A percentile compares a stretch with the other conserved stretches of the same genome.
Conservation (phyloP, 495 filamentous ascomycete genomes). For the Astrothelium subdiscretum region DNA sequence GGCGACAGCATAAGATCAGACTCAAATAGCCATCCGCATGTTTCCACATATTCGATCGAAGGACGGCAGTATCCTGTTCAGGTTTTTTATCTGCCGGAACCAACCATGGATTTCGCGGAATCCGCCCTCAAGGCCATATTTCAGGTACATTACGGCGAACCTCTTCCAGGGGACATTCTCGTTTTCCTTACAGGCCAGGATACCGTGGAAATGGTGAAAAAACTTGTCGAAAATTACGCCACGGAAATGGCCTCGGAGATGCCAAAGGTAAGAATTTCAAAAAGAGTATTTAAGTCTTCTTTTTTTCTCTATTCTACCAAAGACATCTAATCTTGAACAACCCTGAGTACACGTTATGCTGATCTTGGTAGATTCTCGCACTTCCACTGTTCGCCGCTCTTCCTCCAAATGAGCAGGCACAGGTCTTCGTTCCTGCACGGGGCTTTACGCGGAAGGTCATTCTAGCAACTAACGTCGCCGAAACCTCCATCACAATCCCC, state of each 20-base stretch:
- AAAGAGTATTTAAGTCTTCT: too few species aligned
- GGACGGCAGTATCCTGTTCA: conserved; percentile 84
- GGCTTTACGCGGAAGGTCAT: conserved; percentile 76
- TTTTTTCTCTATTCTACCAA: too few species aligned
- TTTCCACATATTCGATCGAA: conserved; percentile 60
- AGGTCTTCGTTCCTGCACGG: conserved; percentile 68
- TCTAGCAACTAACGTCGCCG: conserved; percentile 91
- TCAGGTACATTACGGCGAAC: conserved; percentile 76
- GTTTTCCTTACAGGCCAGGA: conserved; percentile 93
- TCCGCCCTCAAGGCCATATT: conserved; percentile 73
- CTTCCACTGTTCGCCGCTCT: conserved; percentile 66
- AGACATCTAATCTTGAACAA: too few species aligned
- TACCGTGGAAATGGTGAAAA: conserved; percentile 72
- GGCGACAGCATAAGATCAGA: not conserved
- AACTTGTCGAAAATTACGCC: conserved; percentile 69
- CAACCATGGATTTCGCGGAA: conserved; percentile 75
- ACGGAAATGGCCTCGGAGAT: conserved; percentile 55
- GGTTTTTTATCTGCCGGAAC: conserved; percentile 60
- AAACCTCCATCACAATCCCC: conserved; percentile 92
- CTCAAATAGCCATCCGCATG: not conserved
- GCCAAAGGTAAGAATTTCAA: conserved; percentile 45
- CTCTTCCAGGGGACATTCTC: conserved; percentile 83
- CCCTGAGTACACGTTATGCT: conserved; percentile 14
- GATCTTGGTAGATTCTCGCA: conserved; percentile 38
- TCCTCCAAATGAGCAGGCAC: conserved; percentile 67